Base-by-base conservation (phyloP, 2,329 filamentous ascomycete genomes). In the Calonectria hongkongensis region DNA sequence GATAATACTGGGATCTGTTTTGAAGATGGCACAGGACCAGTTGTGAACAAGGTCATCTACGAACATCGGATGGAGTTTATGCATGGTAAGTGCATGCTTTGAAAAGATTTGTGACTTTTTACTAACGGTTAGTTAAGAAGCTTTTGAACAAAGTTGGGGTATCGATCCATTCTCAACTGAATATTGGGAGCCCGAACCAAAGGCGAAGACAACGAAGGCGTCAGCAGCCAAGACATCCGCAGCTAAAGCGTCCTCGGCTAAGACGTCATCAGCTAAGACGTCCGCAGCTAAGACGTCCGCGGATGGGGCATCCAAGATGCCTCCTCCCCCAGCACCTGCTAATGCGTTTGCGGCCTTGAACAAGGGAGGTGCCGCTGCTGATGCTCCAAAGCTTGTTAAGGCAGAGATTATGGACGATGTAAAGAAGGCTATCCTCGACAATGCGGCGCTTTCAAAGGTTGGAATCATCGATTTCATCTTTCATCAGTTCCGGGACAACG, bases 101-200 rank as follows among this genome's bases (percentile, higher is more conserved):
- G 16, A 15, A 6, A 21, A 8, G 41, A 18, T 12, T 16, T 15
- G 9, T 39, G 21, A 21, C 28, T 48, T 47, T 36, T 48, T 45
- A 68, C 75, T 81, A 65, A 79, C 79, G 78, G 69, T 13, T 16
- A 8, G 21, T 68, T 10, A 74, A 89, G 88, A 87, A 67, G 81
- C 82, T 70, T 85, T 91, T 16, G 84, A 89, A 45, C 85, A 82
- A 84, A 92, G 84, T 60, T 82, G 83, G 60, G 82, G 84, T 9
- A 96, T 99, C 75, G 93, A 99, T 80, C 97, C 97, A 0, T 97
- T 96, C 81, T 96, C 95, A 0, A 91, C 91, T 0, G 83, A 87
- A 0, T 98, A 98, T 83, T 98, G 97, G 97, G 85, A 87, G 36
- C 75, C 85, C 2, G 86, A 86, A 70, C 80, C 79, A 21, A 85